A percentile compares a stretch with the other conserved stretches of the same genome.
Conservation (phyloP, 192 early-diverging fungal genomes). For the Mortierella antarctica region DNA sequence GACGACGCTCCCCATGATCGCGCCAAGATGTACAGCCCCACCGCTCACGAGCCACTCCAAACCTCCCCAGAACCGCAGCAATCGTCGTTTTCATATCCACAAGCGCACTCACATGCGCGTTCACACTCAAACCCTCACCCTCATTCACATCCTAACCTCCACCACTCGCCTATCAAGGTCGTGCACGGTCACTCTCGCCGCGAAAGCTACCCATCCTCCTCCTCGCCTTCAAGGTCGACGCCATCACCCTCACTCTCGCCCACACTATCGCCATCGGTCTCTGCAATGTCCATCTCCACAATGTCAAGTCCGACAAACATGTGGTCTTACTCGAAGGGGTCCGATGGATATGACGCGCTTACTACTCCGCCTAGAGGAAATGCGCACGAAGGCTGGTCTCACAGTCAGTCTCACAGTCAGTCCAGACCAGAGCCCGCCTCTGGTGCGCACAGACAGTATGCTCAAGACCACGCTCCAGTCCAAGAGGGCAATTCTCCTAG, state of each 20-base stretch:
- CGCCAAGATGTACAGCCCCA: not conserved
- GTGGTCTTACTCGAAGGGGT: constrained; percentile 27
- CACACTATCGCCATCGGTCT: constrained; percentile 34
- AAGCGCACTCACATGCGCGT: constrained; percentile 11
- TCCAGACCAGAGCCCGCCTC: constrained; percentile 5
- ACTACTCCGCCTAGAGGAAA: constrained; percentile 1
- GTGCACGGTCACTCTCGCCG: not conserved
- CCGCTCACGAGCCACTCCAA: not conserved
- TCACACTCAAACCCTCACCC: not conserved
- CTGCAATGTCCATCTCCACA: constrained; percentile 19
- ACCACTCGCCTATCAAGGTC: not conserved
- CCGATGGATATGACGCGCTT: constrained; percentile 5
- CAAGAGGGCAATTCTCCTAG: not conserved
- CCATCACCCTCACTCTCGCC: constrained; percentile 34
- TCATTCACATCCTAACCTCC: constrained; percentile 1
- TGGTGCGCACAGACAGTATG: not conserved
- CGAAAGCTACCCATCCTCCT: constrained; percentile 31
- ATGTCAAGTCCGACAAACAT: constrained; percentile 35
- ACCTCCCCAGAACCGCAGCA: not conserved
- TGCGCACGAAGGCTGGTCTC: not conserved
- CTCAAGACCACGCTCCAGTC: not conserved
- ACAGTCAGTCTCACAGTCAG: not conserved
- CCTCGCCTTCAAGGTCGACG: constrained; percentile 28
- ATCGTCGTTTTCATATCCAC: constrained; percentile 6
- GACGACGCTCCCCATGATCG: not conserved